These are phyloP conservation scores for Annulohypoxylon nitens DNA, from an alignment of 495 filamentous ascomycete species.

Conservation along the genomic window DNA sequence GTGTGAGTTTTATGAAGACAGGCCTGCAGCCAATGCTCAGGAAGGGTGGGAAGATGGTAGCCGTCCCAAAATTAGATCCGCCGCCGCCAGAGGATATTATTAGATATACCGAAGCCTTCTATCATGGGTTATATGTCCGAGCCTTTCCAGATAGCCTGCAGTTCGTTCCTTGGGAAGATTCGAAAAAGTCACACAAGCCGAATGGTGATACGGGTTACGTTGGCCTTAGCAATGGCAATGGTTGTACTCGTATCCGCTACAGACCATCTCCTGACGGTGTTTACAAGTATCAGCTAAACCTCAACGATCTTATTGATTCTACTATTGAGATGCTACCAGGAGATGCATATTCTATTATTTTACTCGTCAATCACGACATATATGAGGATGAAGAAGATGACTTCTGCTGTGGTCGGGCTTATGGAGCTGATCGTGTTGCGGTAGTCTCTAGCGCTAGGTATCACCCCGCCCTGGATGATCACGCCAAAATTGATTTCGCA, in stretches of 20 bases:
- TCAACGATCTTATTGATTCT: slow-evolving; percentile 73
- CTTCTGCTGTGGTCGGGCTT: slow-evolving; percentile 76
- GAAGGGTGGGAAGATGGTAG: not conserved
- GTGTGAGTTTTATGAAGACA: slow-evolving; percentile 52
- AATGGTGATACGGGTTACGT: slow-evolving; percentile 47
- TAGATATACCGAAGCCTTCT: slow-evolving; percentile 71
- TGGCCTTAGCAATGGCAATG: slow-evolving; percentile 56
- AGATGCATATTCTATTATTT: slow-evolving; percentile 71
- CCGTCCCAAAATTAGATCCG: not conserved
- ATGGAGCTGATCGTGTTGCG: slow-evolving; percentile 70
- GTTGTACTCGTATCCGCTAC: slow-evolving; percentile 66
- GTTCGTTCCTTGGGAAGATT: slow-evolving; percentile 63
- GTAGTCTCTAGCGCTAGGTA: slow-evolving; percentile 73
- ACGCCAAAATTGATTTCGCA: slow-evolving; percentile 58
- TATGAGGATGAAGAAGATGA: slow-evolving; percentile 76
- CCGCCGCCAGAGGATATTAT: slow-evolving; percentile 56
- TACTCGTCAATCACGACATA: slow-evolving; percentile 72
- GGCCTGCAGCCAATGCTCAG: slow-evolving; percentile 54
- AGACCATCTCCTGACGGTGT: slow-evolving; percentile 63
- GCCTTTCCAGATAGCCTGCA: slow-evolving; percentile 51
- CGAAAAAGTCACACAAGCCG: slow-evolving; percentile 39
- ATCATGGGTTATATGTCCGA: slow-evolving; percentile 69
- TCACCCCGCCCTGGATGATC: slow-evolving; percentile 64
- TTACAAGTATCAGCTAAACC: slow-evolving; percentile 69
- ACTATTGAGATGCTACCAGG: slow-evolving; percentile 67